Percentiles rank a stretch among this genome's conserved stretches.
Conservation (phyloP, 768 basidiomycete species). For the Russula earlei region DNA sequence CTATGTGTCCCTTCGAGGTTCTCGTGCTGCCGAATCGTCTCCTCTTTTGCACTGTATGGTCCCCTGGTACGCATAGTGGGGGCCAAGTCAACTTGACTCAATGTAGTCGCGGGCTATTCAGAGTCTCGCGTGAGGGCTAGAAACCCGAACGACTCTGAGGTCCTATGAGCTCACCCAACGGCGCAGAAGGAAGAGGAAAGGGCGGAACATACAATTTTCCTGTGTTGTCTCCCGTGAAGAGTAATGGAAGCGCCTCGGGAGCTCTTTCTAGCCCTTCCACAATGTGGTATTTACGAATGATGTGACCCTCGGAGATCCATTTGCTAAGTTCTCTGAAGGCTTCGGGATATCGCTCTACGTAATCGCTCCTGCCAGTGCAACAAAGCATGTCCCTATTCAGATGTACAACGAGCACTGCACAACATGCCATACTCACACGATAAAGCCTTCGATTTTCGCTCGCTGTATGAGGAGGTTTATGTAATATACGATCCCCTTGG, state of each 20-base stretch:
- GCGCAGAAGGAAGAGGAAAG: not conserved
- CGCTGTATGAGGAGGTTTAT: slow-evolving; percentile 62
- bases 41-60: not conserved
- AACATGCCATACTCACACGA: slow-evolving; percentile 43
- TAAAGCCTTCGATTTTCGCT: slow-evolving; percentile 76
- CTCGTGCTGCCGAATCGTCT: not conserved
- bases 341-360: slow-evolving; percentile 45
- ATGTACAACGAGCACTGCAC: not conserved
- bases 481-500: slow-evolving; percentile 61
- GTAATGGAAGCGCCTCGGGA: slow-evolving; percentile 54
- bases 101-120: not conserved
- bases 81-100: not conserved
- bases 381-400: not conserved
- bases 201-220: slow-evolving; percentile 52
- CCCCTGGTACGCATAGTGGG: too few relatives aligned
- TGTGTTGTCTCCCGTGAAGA: slow-evolving; percentile 69
- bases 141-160: slow-evolving; percentile 47
- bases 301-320: slow-evolving; percentile 52
- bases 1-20: not conserved
- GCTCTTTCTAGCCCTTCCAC: slow-evolving; percentile 69
- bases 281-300: slow-evolving; percentile 75
- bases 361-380: slow-evolving; percentile 55
- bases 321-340: slow-evolving; percentile 49
- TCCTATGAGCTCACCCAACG: not conserved
- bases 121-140: slow-evolving; percentile 23